These are phyloP conservation scores for Penicillium samsonianum DNA, from an alignment of 495 filamentous ascomycete species.

Conservation along the genomic window DNA sequence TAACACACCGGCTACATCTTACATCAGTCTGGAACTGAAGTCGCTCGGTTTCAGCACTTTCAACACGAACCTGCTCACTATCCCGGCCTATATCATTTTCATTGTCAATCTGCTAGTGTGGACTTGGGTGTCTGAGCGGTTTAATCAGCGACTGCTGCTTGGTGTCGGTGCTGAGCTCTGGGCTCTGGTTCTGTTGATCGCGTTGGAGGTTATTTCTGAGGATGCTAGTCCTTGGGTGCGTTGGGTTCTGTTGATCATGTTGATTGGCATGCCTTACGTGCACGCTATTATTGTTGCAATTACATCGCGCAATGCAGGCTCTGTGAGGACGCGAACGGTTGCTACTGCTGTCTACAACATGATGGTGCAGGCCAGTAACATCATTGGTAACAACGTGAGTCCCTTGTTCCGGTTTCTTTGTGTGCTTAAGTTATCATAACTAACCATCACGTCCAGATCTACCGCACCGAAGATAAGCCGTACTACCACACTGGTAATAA, in stretches of 20 bases:
- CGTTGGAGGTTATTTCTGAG: constrained; percentile 44
- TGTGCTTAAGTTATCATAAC: not conserved
- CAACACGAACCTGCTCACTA: constrained; percentile 66
- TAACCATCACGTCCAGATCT: constrained; percentile 47
- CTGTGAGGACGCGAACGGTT: constrained; percentile 66
- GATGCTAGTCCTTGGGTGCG: constrained; percentile 50
- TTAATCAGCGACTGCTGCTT: constrained; percentile 55
- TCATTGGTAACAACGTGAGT: constrained; percentile 63
- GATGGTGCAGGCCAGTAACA: constrained; percentile 65
- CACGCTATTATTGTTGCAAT: constrained; percentile 69
- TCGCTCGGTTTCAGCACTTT: constrained; percentile 66
- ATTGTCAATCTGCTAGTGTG: constrained; percentile 47
- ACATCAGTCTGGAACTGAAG: constrained; percentile 63
- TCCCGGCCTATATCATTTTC: constrained; percentile 58
- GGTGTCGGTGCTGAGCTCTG: constrained; percentile 55
- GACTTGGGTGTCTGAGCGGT: constrained; percentile 55
- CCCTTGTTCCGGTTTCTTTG: too few relatives aligned
- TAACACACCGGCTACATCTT: constrained; percentile 49
- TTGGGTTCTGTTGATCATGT: constrained; percentile 51
- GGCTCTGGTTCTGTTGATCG: constrained; percentile 56
- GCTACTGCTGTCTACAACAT: constrained; percentile 71
- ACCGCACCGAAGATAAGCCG: constrained; percentile 64
- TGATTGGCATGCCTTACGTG: constrained; percentile 62
- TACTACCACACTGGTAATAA: constrained; percentile 67
- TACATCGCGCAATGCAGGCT: constrained; percentile 66